phyloP scores from a whole-genome alignment of 257 asterid species.

The Lantana camara region DNA sequence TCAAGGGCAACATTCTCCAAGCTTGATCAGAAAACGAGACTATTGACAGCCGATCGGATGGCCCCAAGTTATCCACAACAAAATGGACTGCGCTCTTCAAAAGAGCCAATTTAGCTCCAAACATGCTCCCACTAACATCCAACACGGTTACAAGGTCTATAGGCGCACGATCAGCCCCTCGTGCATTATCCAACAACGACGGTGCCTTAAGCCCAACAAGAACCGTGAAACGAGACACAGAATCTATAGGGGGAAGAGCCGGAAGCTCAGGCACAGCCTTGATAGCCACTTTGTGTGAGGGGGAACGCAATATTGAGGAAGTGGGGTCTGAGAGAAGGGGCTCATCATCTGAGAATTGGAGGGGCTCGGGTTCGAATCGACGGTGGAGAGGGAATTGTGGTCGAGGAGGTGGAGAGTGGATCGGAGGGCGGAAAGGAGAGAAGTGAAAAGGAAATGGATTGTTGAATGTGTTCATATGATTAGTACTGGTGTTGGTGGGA shows the following conservation, averaged over 20 bases:
- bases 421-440: not conserved
- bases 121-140: slow-evolving; percentile 44
- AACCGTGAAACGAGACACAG: no score
- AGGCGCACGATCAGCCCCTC: slow-evolving; percentile 33
- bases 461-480: no score
- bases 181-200: slow-evolving; percentile 17
- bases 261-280: slow-evolving; percentile 32
- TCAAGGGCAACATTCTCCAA: slow-evolving; percentile 12
- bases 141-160: slow-evolving; percentile 44
- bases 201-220: slow-evolving; percentile 28
- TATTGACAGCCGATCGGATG: slow-evolving; percentile 27
- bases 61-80: no score
- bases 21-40: slow-evolving; percentile 28
- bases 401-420: not conserved
- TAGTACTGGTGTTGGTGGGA: no score
- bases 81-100: slow-evolving; percentile 34
- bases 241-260: slow-evolving; percentile 28
- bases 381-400: not conserved
- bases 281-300: slow-evolving; percentile 17
- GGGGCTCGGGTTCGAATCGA: slow-evolving; percentile 19
- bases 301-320: not conserved
- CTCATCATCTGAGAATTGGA: slow-evolving; percentile 32
- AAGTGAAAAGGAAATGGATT: no score
- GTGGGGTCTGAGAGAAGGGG: slow-evolving; percentile 28
- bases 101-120: slow-evolving; percentile 30